A percentile compares a stretch with the other conserved stretches of the same genome.
phyloP scores from a whole-genome alignment of 345 rosid genomes.

The Eucalyptus globulus region DNA sequence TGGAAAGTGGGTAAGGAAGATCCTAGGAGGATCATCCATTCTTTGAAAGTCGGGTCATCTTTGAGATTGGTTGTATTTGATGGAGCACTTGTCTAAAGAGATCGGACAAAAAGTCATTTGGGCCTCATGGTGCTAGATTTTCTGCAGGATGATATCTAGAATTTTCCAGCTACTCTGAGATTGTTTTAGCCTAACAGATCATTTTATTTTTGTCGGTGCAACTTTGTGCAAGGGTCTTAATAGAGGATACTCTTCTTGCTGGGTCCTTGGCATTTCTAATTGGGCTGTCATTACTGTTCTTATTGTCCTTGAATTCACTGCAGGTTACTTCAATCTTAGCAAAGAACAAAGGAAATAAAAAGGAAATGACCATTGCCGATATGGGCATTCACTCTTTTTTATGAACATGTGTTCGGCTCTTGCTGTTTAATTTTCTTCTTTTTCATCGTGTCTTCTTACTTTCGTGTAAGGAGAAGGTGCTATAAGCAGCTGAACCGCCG shows the following conservation, averaged over 20 bases:
- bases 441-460: neutral
- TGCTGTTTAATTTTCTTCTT: neutral
- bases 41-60: conserved; percentile 67
- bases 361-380: neutral
- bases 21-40: conserved; percentile 56
- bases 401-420: neutral
- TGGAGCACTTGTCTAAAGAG: conserved; percentile 50
- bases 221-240: conserved; percentile 72
- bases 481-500: neutral
- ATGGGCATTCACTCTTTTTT: neutral
- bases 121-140: conserved; percentile 77
- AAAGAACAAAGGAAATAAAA: neutral
- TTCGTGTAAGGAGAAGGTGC: neutral
- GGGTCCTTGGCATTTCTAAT: conserved; percentile 54
- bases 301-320: conserved; percentile 22
- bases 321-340: neutral
- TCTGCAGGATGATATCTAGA: conserved; percentile 25
- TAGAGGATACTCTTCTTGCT: conserved; percentile 58
- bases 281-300: conserved; percentile 29
- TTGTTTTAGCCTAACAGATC: neutral
- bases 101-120: conserved; percentile 57
- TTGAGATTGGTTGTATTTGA: conserved; percentile 46
- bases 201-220: conserved; percentile 20
- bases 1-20: conserved; percentile 53
- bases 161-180: neutral